phyloP scores from a whole-genome alignment of 1,139 yeast genomes.

The Nakaseomyces bracarensis region DNA sequence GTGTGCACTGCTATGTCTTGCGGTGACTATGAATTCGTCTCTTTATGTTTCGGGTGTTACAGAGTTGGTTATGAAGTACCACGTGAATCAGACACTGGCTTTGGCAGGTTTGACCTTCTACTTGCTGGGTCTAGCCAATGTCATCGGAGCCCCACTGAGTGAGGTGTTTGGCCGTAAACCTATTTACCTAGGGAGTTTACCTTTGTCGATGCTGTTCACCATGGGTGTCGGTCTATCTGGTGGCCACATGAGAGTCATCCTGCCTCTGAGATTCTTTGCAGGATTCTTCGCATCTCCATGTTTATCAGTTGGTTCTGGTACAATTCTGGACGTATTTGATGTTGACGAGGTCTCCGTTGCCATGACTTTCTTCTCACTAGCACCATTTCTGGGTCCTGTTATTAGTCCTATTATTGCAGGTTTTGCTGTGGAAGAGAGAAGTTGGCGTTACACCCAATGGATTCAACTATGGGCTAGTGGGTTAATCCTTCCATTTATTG shows the following conservation, averaged over 20 bases:
- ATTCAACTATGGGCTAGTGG: constrained; percentile 68
- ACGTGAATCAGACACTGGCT: constrained; percentile 49
- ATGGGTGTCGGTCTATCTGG: constrained; percentile 66
- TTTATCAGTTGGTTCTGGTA: constrained; percentile 79
- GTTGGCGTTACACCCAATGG: constrained; percentile 79
- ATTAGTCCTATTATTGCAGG: constrained; percentile 80
- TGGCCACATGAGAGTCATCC: constrained; percentile 45
- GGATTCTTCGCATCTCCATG: constrained; percentile 83
- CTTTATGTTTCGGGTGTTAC: constrained; percentile 56
- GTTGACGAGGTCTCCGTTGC: constrained; percentile 60
- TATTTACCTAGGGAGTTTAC: constrained; percentile 52
- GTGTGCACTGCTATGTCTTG: constrained; percentile 55
- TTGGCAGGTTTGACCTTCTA: constrained; percentile 64
- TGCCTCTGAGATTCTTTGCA: constrained; percentile 67
- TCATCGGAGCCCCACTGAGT: constrained; percentile 67
- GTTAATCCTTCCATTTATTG: constrained; percentile 48
- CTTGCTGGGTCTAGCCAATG: constrained; percentile 65
- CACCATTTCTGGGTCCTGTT: constrained; percentile 74
- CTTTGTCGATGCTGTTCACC: constrained; percentile 61
- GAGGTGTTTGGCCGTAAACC: constrained; percentile 66
- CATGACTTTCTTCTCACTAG: constrained; percentile 59
- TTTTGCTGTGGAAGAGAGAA: constrained; percentile 57
- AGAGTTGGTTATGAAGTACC: constrained; percentile 40
- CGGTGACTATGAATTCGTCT: constrained; percentile 65
- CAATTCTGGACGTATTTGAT: constrained; percentile 68